A percentile compares a stretch with the other conserved stretches of the same genome.
Conservation (phyloP, 768 basidiomycete species). For the Lactarius hatsudake region DNA sequence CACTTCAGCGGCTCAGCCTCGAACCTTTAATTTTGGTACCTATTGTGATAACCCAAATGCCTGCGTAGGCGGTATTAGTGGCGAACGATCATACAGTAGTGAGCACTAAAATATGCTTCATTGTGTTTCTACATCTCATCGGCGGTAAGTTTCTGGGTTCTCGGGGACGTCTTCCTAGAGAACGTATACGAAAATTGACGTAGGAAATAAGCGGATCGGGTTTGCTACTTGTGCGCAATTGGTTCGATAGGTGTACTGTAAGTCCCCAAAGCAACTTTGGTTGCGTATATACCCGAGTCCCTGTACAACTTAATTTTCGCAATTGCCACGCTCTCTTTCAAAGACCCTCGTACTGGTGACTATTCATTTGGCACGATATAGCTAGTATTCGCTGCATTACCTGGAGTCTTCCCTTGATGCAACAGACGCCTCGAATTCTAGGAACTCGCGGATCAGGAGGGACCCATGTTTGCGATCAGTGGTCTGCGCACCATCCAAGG, state of each 20-base stretch:
- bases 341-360: too few relatives aligned
- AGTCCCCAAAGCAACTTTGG: too few relatives aligned
- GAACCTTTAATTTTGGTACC: constrained; percentile 33
- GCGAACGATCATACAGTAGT: not conserved
- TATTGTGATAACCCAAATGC: constrained; percentile 21
- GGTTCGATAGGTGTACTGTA: not conserved
- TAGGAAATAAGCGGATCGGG: constrained; percentile 18
- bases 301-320: not conserved
- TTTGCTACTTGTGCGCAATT: constrained; percentile 9
- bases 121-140: too few relatives aligned
- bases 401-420: too few relatives aligned
- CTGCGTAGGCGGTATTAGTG: constrained; percentile 26
- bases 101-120: not conserved
- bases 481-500: too few relatives aligned
- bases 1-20: constrained; percentile 28
- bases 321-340: not conserved
- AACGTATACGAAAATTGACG: constrained; percentile 13
- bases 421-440: too few relatives aligned
- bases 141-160: constrained; percentile 1
- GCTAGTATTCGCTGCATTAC: too few relatives aligned
- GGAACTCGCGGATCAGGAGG: too few relatives aligned
- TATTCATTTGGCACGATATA: too few relatives aligned
- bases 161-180: constrained; percentile 1
- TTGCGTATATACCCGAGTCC: not conserved
- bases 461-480: too few relatives aligned